phyloP scores from a whole-genome alignment of 805 yeast genomes.

The Candida endomychidarum region DNA sequence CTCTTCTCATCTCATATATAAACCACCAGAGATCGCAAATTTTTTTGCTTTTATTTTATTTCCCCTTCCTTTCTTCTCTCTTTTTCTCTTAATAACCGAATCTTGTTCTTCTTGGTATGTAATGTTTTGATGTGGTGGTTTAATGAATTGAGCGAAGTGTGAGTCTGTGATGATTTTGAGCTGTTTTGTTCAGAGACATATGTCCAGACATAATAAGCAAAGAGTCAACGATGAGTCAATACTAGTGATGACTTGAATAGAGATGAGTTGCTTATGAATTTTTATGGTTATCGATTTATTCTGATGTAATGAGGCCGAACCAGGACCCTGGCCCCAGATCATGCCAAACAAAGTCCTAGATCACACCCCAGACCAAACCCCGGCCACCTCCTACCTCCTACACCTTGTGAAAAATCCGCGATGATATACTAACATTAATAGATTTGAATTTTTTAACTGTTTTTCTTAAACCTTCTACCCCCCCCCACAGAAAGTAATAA shows the following conservation, averaged over 20 bases:
- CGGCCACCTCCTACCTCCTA: not conserved
- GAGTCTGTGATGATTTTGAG: no score
- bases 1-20: constrained; percentile 5
- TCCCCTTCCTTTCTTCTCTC: constrained; percentile 11
- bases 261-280: no score
- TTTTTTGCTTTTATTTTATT: constrained; percentile 6
- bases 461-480: constrained; percentile 6
- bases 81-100: constrained; percentile 15
- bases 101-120: constrained; percentile 14
- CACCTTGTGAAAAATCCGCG: constrained; percentile 1
- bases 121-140: not conserved
- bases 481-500: not conserved
- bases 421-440: constrained; percentile 6
- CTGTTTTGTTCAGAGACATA: no score
- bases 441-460: constrained; percentile 6
- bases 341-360: no score
- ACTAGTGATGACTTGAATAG: no score
- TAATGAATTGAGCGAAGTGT: no score
- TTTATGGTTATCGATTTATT: no score
- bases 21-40: constrained; percentile 1
- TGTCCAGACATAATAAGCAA: no score
- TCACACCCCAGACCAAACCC: not conserved
- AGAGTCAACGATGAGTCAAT: no score
- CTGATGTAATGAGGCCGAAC: no score
- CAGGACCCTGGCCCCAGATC: no score